phyloP scores from a whole-genome alignment of 805 yeast genomes.

The Candida tibetensis region DNA sequence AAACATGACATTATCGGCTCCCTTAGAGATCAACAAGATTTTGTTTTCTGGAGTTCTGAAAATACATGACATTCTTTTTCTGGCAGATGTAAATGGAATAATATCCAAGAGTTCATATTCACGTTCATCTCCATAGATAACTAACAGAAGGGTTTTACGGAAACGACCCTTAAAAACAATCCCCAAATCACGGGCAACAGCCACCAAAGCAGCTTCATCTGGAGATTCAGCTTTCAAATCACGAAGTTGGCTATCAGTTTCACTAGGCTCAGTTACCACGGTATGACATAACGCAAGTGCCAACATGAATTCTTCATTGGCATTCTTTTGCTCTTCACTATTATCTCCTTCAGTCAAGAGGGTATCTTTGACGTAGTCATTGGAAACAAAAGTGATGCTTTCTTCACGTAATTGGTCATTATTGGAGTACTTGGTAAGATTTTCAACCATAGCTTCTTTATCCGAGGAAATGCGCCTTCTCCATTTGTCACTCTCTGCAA shows the following conservation, averaged over 20 bases:
- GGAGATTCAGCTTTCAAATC: slow-evolving; percentile 78
- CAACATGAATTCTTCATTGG: slow-evolving; percentile 58
- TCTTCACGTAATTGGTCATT: slow-evolving; percentile 44
- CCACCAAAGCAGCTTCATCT: slow-evolving; percentile 78
- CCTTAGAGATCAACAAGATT: slow-evolving; percentile 56
- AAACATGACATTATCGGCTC: slow-evolving; percentile 74
- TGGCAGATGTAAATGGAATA: slow-evolving; percentile 64
- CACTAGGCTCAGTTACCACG: slow-evolving; percentile 58
- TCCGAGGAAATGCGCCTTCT: slow-evolving; percentile 55
- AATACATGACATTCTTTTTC: slow-evolving; percentile 79
- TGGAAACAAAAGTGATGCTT: slow-evolving; percentile 60
- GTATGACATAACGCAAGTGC: slow-evolving; percentile 74
- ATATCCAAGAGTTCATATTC: slow-evolving; percentile 52
- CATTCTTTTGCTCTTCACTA: slow-evolving; percentile 34
- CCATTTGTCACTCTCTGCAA: slow-evolving; percentile 54
- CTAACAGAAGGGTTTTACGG: slow-evolving; percentile 45
- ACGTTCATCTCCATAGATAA: slow-evolving; percentile 43
- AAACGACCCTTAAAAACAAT: slow-evolving; percentile 55
- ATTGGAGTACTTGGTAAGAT: slow-evolving; percentile 11
- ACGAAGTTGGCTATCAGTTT: slow-evolving; percentile 38
- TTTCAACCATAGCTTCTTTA: slow-evolving; percentile 53
- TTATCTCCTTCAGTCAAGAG: slow-evolving; percentile 27
- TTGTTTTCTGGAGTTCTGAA: slow-evolving; percentile 43
- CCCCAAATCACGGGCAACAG: slow-evolving; percentile 73
- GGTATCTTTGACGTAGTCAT: slow-evolving; percentile 55